Evolutionary conservation across 495 filamentous ascomycete species (phyloP).

Genomic region (Penicillium paradoxum): DNA sequence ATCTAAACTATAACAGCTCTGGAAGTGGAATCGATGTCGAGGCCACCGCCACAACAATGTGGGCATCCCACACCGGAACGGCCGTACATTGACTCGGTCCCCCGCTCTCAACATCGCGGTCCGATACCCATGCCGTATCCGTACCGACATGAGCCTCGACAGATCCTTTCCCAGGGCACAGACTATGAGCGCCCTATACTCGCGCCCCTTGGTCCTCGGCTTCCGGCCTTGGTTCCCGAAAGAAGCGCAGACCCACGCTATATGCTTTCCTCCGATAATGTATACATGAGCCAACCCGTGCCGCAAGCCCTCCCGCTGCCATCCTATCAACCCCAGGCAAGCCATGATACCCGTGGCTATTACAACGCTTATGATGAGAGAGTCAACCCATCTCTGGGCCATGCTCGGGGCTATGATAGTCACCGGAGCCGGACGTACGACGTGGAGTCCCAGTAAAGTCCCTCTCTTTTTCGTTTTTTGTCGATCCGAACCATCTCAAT

Average conservation of each 20-base stretch:
- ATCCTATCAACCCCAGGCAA: slow-evolving; percentile 10
- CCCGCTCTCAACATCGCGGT: slow-evolving; percentile 8
- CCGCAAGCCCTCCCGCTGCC: slow-evolving; percentile 23
- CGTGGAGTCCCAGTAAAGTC: slow-evolving; percentile 39
- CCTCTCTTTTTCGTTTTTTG: slow-evolving; percentile 18
- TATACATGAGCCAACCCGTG: slow-evolving; percentile 13
- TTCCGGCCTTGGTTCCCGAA: slow-evolving; percentile 18
- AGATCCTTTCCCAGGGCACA: slow-evolving; percentile 12
- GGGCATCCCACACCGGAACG: slow-evolving; percentile 19
- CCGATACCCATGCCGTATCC: slow-evolving; percentile 16
- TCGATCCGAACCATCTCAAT: slow-evolving; percentile 11
- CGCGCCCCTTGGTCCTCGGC: slow-evolving; percentile 11
- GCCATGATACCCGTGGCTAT: slow-evolving; percentile 17
- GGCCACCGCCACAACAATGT: slow-evolving; percentile 22
- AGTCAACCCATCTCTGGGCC: slow-evolving; percentile 17
- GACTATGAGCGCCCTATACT: slow-evolving; percentile 18
- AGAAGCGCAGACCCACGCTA: slow-evolving; percentile 23
- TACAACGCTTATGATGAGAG: slow-evolving; percentile 23
- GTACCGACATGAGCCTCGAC: slow-evolving; percentile 21
- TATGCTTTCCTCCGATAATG: slow-evolving; percentile 22
- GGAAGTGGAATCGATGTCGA: slow-evolving; percentile 27
- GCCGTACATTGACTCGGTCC: slow-evolving; percentile 7
- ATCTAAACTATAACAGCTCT: slow-evolving; percentile 2
- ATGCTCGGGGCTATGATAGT: slow-evolving; percentile 24
- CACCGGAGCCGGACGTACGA: slow-evolving; percentile 31